These are phyloP conservation scores for Oryza brachyantha DNA, from an alignment of 176 grass and related monocot genomes.

Conservation along the genomic window DNA sequence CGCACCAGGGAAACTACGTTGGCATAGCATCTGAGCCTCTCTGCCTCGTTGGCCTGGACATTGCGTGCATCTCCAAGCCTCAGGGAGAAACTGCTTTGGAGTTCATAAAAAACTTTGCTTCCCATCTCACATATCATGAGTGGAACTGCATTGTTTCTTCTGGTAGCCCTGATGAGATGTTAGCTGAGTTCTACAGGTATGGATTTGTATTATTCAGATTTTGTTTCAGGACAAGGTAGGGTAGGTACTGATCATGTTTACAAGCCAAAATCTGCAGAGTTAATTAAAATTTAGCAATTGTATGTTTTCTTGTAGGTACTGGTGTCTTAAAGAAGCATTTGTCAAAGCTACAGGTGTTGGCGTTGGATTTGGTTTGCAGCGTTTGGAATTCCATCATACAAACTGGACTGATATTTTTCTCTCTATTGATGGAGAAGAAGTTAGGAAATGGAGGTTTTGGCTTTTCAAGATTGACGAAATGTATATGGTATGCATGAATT, in stretches of 20 bases:
- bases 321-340: constrained; percentile 88
- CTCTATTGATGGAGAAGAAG: constrained; percentile 59
- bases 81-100: constrained; percentile 36
- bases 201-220: not conserved
- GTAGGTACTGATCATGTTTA: not conserved
- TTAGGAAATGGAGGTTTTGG: constrained; percentile 47
- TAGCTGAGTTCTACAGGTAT: constrained; percentile 74
- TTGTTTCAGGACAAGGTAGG: not conserved
- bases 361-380: constrained; percentile 61
- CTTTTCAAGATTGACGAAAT: constrained; percentile 43
- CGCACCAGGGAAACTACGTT: constrained; percentile 81
- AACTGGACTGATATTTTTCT: constrained; percentile 56
- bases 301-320: constrained; percentile 57
- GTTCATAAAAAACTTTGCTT: constrained; percentile 60
- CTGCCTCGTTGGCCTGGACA: constrained; percentile 76
- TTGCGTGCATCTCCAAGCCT: constrained; percentile 56
- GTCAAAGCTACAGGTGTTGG: constrained; percentile 77
- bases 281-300: not conserved
- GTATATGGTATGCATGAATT: constrained; percentile 35
- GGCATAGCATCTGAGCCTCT: constrained; percentile 71
- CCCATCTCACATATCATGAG: constrained; percentile 59
- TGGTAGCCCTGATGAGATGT: constrained; percentile 20
- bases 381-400: constrained; percentile 68
- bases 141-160: constrained; percentile 45
- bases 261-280: not conserved